Conservation (phyloP, 768 basidiomycete genomes). For the Tremella yokohamensis region DNA sequence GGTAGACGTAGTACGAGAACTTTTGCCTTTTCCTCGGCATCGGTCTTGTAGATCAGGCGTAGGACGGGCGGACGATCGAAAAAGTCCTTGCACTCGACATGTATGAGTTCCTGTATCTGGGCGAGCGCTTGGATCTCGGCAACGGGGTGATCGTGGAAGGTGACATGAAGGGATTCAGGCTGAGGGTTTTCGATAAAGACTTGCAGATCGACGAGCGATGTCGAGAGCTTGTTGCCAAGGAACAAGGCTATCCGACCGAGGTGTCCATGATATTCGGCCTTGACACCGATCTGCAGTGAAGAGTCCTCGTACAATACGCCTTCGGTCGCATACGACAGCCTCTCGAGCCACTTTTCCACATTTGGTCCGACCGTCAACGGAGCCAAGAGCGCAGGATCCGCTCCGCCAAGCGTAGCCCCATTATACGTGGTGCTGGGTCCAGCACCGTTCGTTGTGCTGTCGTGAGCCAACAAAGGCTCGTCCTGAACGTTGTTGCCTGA, state of each 20-base stretch:
- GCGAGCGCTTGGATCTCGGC: constrained; percentile 73
- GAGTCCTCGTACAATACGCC: constrained; percentile 94
- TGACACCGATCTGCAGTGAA: constrained; percentile 91
- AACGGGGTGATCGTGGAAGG: constrained; percentile 87
- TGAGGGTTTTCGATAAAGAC: constrained; percentile 69
- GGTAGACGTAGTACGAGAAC: constrained; percentile 74
- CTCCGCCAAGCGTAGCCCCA: constrained; percentile 37
- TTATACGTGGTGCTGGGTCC: constrained; percentile 10
- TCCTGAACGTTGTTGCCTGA: constrained; percentile 41
- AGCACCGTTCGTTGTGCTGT: background rate
- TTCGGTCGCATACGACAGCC: constrained; percentile 71
- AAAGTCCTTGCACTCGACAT: constrained; percentile 87
- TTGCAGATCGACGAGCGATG: constrained; percentile 85
- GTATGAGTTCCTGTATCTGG: constrained; percentile 87
- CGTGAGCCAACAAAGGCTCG: constrained; percentile 33
- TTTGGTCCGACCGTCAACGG: constrained; percentile 62
- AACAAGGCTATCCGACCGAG: constrained; percentile 91
- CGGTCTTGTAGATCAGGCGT: constrained; percentile 72
- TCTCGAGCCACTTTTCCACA: constrained; percentile 82
- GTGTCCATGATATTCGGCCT: constrained; percentile 92
- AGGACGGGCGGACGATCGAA: constrained; percentile 68
- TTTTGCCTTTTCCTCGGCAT: constrained; percentile 3
- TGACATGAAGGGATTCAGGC: constrained; percentile 69
- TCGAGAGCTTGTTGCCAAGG: constrained; percentile 89
- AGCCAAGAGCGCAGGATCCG: constrained; percentile 49